Percentiles rank a stretch among this genome's conserved stretches.
These are phyloP conservation scores for Trichosporon coremiiforme DNA, from an alignment of 1,284 basidiomycete genomes.

Conservation along the genomic window DNA sequence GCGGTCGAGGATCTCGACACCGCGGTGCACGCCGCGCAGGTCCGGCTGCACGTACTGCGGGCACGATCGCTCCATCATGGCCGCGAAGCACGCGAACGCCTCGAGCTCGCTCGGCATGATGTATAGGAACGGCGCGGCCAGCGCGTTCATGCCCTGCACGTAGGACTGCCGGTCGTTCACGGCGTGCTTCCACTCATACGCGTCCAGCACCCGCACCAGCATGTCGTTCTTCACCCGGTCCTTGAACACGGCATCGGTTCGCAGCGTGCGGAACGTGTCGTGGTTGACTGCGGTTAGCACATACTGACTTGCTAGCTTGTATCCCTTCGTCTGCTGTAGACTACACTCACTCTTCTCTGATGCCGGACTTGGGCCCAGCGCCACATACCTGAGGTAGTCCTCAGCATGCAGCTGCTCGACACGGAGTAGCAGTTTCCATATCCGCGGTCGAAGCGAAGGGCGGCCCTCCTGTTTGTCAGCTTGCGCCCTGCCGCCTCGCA, in stretches of 20 bases:
- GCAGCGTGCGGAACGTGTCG: conserved; percentile 74
- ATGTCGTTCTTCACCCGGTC: conserved; percentile 92
- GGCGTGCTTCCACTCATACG: conserved; percentile 81
- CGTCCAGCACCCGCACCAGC: conserved; percentile 91
- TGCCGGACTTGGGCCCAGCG: conserved; percentile 79
- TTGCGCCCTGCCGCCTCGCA: not conserved
- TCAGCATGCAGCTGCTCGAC: conserved; percentile 75
- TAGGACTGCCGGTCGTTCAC: conserved; percentile 63
- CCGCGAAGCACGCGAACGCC: conserved; percentile 91
- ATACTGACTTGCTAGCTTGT: not conserved
- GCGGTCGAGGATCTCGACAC: conserved; percentile 87
- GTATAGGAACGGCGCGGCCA: conserved; percentile 95
- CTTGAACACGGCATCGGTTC: conserved; percentile 93
- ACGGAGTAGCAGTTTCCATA: conserved; percentile 89
- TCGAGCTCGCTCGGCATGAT: conserved; percentile 94
- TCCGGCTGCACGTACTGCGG: conserved; percentile 95
- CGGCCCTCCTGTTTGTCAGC: conserved; percentile 59
- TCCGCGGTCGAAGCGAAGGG: conserved; percentile 54
- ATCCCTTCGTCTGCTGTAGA: conserved; percentile 51
- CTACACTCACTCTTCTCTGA: conserved; percentile 84
- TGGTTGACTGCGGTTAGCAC: conserved; percentile 57
- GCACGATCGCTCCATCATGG: conserved; percentile 90
- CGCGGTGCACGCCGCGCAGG: conserved; percentile 88
- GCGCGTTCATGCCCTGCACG: conserved; percentile 98
- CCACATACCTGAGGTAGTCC: conserved; percentile 77